A percentile compares a stretch with the other conserved stretches of the same genome.
phyloP scores from a whole-genome alignment of 306 rosid genomes.

The Rosa persica region DNA sequence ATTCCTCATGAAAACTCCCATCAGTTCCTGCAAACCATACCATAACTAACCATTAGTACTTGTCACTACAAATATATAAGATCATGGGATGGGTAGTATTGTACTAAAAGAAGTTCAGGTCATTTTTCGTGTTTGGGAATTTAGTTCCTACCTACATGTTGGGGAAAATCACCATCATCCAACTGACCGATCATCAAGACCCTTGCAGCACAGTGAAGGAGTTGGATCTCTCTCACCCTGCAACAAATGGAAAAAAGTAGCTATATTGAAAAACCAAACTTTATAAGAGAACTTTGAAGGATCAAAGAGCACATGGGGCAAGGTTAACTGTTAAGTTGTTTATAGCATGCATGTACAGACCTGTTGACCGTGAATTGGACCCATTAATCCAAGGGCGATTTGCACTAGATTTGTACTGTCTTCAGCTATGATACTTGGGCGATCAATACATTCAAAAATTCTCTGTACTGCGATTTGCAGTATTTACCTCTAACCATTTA shows the following conservation, averaged over 20 bases:
- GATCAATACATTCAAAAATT: too few relatives aligned
- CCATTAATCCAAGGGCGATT: constrained; percentile 16
- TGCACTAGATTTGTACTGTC: constrained; percentile 40
- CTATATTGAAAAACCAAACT: not conserved
- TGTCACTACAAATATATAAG: not conserved
- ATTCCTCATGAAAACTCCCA: not conserved
- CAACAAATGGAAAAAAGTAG: too few relatives aligned
- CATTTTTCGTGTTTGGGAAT: constrained; percentile 20
- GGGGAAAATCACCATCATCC: too few relatives aligned
- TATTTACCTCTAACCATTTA: too few relatives aligned
- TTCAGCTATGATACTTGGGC: constrained; percentile 7
- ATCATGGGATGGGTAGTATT: too few relatives aligned
- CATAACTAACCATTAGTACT: not conserved
- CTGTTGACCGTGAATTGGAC: constrained; percentile 28
- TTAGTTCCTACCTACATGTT: constrained; percentile 39
- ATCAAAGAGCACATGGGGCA: too few relatives aligned
- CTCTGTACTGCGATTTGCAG: too few relatives aligned
- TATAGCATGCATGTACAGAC: not conserved
- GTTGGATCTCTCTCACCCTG: constrained; percentile 37
- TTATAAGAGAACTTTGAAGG: too few relatives aligned
- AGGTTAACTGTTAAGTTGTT: not conserved
- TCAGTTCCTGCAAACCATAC: not conserved
- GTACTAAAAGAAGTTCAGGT: too few relatives aligned
- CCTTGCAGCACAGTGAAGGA: constrained; percentile 42
- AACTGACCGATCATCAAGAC: constrained; percentile 25